Evolutionary conservation across 2,329 filamentous ascomycete species (phyloP).

Genomic region (Aspergillus candidus): DNA sequence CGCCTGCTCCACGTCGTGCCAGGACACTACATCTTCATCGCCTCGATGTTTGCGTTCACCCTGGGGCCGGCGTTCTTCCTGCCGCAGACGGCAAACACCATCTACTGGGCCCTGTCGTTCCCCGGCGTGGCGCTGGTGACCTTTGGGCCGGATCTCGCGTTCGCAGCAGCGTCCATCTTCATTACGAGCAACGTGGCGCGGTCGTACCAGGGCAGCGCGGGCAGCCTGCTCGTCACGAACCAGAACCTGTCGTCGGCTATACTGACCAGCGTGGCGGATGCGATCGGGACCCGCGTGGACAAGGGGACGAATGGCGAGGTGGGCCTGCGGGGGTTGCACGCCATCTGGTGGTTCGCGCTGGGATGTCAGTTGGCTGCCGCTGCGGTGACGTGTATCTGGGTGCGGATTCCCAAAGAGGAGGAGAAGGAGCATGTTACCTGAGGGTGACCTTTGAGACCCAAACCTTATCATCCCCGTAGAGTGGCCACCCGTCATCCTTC

Average conservation of each 20-base stretch:
- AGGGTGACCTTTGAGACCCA: too few species aligned
- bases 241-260: conserved; percentile 44
- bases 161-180: conserved; percentile 46
- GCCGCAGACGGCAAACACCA: conserved; percentile 35
- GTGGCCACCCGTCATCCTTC: too few species aligned
- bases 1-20: conserved; percentile 43
- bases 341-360: conserved; percentile 40
- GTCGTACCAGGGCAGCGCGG: conserved; percentile 44
- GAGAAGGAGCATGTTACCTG: conserved; percentile 27
- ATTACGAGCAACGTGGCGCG: conserved; percentile 43
- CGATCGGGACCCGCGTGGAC: conserved; percentile 29
- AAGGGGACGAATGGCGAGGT: conserved; percentile 17
- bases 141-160: conserved; percentile 44
- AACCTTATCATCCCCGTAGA: too few species aligned
- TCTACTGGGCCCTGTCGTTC: conserved; percentile 43
- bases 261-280: conserved; percentile 31
- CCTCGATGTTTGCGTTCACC: conserved; percentile 39
- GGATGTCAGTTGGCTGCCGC: conserved; percentile 31
- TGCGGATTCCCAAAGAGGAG: conserved; percentile 40
- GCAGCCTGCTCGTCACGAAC: conserved; percentile 43
- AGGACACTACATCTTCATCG: conserved; percentile 43
- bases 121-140: conserved; percentile 42
- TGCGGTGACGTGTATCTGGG: conserved; percentile 33
- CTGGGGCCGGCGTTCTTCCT: conserved; percentile 38
- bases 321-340: conserved; percentile 30